These are phyloP conservation scores for Ambrosia trifida DNA, from an alignment of 129 eudicot genomes.

Conservation along the genomic window DNA sequence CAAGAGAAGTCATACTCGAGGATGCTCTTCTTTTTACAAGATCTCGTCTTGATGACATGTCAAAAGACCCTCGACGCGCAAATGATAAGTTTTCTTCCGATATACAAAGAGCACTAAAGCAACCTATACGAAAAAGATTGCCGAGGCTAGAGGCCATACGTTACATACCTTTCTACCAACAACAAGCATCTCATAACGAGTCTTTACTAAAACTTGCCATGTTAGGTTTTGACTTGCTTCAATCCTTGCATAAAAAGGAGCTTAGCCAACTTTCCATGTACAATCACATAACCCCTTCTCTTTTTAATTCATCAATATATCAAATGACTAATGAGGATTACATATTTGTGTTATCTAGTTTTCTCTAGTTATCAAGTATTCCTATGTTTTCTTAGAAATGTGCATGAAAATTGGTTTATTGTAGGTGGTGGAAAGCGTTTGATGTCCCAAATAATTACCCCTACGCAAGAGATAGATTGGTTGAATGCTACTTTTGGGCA, in stretches of 20 bases:
- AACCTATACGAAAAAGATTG: conserved; percentile 26
- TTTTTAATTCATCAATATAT: neutral
- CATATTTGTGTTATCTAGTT: no score
- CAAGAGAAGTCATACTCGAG: conserved; percentile 39
- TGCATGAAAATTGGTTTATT: neutral
- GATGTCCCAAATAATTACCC: conserved; percentile 22
- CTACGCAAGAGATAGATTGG: conserved; percentile 32
- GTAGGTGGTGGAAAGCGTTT: conserved; percentile 40
- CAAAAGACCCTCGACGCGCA: neutral
- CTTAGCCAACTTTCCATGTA: conserved; percentile 34
- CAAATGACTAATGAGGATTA: no score
- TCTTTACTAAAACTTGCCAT: conserved; percentile 38
- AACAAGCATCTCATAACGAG: conserved; percentile 23
- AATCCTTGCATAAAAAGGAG: conserved; percentile 35
- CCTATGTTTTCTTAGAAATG: neutral
- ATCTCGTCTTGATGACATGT: neutral
- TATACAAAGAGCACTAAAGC: conserved; percentile 20
- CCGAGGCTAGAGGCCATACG: conserved; percentile 33
- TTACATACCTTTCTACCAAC: conserved; percentile 41
- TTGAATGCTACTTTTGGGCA: conserved; percentile 34
- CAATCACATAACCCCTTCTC: neutral
- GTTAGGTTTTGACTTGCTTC: conserved; percentile 43
- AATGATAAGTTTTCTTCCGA: neutral
- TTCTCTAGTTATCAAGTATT: neutral
- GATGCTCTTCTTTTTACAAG: conserved; percentile 32